Base-by-base conservation (phyloP, 345 rosid genomes). In the Eutrema yunnanense region DNA sequence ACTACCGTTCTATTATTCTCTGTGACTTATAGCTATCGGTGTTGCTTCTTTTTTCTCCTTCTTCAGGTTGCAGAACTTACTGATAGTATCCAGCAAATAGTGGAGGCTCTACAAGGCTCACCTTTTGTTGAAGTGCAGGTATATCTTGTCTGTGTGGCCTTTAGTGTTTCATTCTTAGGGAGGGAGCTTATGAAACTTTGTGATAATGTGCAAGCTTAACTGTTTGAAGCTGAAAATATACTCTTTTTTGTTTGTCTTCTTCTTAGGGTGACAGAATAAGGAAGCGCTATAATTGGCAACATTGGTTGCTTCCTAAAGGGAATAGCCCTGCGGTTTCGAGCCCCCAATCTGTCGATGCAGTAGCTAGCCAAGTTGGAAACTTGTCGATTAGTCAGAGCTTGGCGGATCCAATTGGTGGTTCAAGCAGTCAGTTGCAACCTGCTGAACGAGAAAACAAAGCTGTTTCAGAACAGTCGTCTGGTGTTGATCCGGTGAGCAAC, bases 91-190 rank as follows among this genome's bases (percentile, higher is more conserved):
- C 90, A 79, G 70, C 71, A 81, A 54, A 88, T 92, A 76, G 63
- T 84, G 86, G 92, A 92, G 30, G 83, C 92, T 63, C 32, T 92
- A n/a, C 91, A 78, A 80, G 67, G 56, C 69, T 92, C 96, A 51
- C 56, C 76, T 29, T 58, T 73, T 60, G 84, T 92, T 65, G 96
- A 92, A 90, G 87, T 92, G 14, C 88, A 90, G 95, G 98, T 92
- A 84, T 54, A 11, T 43, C 36, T 43, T 44, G 14, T 67, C 22
- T 22, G 6, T 50, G 6, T 53, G 10, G 52, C 30, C 46, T 41
- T 16, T 8, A 19, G 14, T 29, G 37, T 47, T 65, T 50, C 36
- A 51, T 40, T 14, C n/a, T 29, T 60, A 60, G 54, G 42, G 55
- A 72, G 38, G 9, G 3, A 6, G 34, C 59, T 42, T 19, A 22